Base-by-base conservation (phyloP, 2,329 filamentous ascomycete species). In the Monilinia laxa region DNA sequence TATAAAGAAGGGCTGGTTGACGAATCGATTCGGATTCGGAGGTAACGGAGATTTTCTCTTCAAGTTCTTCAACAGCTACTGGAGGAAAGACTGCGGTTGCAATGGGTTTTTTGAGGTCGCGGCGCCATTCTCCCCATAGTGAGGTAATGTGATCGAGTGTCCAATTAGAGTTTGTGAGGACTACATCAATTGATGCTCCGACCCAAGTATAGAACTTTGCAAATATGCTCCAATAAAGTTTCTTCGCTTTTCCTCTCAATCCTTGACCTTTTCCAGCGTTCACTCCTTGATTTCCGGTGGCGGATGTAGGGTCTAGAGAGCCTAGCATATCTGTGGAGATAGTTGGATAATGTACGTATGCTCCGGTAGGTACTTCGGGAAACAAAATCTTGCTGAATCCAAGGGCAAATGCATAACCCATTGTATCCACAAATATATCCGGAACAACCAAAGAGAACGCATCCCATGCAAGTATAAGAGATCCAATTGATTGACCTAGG, bases 101-200 rank as follows among this genome's bases (percentile, higher is more conserved):
- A 57, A 83, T 78, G 45, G 74, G 76, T 74, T 75, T 81, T 64
- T 75, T 74, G 68, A 80, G 79, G 68, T 80, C 79, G 56, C 75
- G 78, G 73, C 83, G 82, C 73, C 80, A 81, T 64, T 81, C 84
- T 0, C 88, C 89, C 94, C 94, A 98, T 10, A 98, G 83, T 10
- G 85, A 84, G 70, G 87, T 85, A 71, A 98, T 90, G 75, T 98
- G 93, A 1, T 80, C 84, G 71, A 95, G 90, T 0, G 95, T 99
- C 95, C 95, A 99, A 67, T 86, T 91, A 6, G 92, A 97, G 79
- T 99, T 99, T 67, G 95, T 97, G 92, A 98, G 97, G 71, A 98
- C 94, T 0, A 97, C 86, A 75, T 99, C 93, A 55, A 97, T 86
- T 20, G 90, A 88, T 28, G 90, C 86, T 28, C 95, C 95, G 55